Evolutionary conservation across 495 filamentous ascomycete genomes (phyloP).

Genomic region (Lasiosphaeria miniovina): DNA sequence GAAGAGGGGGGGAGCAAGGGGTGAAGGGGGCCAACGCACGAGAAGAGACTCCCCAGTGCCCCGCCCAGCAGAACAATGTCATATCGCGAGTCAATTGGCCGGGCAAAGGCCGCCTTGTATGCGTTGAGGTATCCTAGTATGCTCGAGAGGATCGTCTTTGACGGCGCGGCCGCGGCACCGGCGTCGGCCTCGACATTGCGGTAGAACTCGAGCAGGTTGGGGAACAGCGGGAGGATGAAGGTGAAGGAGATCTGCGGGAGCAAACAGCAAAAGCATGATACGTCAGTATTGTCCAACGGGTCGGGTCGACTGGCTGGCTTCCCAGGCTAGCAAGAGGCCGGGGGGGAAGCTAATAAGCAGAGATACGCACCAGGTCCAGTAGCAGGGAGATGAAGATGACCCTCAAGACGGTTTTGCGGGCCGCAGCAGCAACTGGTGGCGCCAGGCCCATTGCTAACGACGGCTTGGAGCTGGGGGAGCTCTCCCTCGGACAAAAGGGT

Average conservation of each 20-base stretch:
- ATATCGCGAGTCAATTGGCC: slow-evolving; percentile 92
- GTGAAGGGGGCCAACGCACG: slow-evolving; percentile 33
- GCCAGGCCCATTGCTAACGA: slow-evolving; percentile 33
- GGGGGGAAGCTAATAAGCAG: neutral
- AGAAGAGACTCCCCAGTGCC: slow-evolving; percentile 89
- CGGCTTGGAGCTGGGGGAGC: slow-evolving; percentile 5
- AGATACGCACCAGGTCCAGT: slow-evolving; percentile 47
- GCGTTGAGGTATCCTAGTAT: slow-evolving; percentile 83
- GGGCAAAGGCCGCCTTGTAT: slow-evolving; percentile 91
- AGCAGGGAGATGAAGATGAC: slow-evolving; percentile 61
- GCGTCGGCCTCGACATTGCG: slow-evolving; percentile 61
- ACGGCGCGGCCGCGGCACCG: slow-evolving; percentile 47
- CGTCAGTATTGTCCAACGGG: slow-evolving; percentile 10
- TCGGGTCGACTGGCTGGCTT: neutral
- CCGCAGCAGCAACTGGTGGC: slow-evolving; percentile 41
- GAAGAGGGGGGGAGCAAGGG: neutral
- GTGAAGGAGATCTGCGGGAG: slow-evolving; percentile 56
- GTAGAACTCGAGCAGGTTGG: slow-evolving; percentile 92
- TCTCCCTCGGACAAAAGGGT: neutral
- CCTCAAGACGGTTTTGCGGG: slow-evolving; percentile 77
- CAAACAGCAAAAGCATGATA: neutral
- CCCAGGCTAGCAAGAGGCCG: slow-evolving; percentile 21
- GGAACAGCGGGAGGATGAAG: slow-evolving; percentile 97
- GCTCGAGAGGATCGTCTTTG: slow-evolving; percentile 64
- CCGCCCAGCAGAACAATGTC: slow-evolving; percentile 96